Conservation (phyloP, 441 rosid genomes). For the Corymbia citriodora region DNA sequence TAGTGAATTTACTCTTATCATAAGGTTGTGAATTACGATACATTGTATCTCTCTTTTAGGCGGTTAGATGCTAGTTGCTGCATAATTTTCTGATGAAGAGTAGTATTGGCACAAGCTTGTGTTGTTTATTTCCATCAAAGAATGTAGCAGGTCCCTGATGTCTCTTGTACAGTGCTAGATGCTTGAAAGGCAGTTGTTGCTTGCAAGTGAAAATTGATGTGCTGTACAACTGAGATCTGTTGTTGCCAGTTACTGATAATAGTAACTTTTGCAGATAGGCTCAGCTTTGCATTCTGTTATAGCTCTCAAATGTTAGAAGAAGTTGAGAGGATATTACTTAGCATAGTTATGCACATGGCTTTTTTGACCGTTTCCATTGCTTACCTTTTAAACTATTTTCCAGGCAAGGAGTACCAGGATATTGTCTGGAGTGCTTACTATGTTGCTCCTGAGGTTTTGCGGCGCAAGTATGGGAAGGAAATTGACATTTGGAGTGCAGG, state of each 20-base stretch:
- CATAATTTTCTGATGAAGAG: not conserved
- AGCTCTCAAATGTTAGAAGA: not conserved
- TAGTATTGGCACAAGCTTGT: not conserved
- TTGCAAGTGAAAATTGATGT: not conserved
- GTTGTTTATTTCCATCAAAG: not conserved
- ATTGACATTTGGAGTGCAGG: constrained; percentile 75
- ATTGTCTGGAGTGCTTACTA: constrained; percentile 61
- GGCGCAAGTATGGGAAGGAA: constrained; percentile 50
- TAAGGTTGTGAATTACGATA: not conserved
- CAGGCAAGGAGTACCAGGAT: constrained; percentile 51
- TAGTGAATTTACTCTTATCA: not conserved
- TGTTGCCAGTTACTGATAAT: not conserved
- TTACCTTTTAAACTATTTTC: not conserved
- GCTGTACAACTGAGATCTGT: not conserved
- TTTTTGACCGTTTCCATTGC: not conserved
- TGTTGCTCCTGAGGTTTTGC: constrained; percentile 60
- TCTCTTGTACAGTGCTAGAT: not conserved
- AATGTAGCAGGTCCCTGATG: not conserved
- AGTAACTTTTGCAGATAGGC: not conserved
- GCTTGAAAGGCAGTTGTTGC: not conserved
- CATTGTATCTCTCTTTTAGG: not conserved
- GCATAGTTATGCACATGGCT: not conserved
- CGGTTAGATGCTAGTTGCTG: not conserved
- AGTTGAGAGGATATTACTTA: not conserved
- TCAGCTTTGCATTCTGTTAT: not conserved